Evolutionary conservation across 345 rosid species (phyloP), one percentile per base, ranked within the genome.

Genomic region (Clarkia xantiana): DNA sequence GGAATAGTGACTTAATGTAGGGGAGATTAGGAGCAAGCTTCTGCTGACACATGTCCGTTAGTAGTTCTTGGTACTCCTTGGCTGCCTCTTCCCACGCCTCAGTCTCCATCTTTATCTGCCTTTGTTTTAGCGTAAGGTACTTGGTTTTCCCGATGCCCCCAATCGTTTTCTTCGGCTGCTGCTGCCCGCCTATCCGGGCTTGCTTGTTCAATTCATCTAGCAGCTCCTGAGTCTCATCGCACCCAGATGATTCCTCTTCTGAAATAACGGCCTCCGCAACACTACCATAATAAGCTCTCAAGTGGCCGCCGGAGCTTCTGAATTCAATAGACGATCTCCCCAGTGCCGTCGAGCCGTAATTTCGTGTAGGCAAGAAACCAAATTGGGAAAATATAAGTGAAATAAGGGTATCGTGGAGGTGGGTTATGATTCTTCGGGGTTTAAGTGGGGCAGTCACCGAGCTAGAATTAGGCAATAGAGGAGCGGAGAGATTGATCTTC

Each of bases 21-120:
- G 98, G 98, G 62, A 91, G 65, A 64, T 81, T 91, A 0, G 98
- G 98, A 14, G 98, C 96, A 39, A 91, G 83, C 72, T 86, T 86
- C 63, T 91, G 89, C 78, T 80, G 78, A 42, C 98, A 91, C 94
- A 91, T 91, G 55, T 86, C 96, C 40, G 38, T 41, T n/a, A 91
- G 63, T 59, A 84, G 61, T 66, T 91, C 96, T 49, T 73, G 75
- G 45, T 86, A 91, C 71, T 91, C 98, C 65, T 64, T 75, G 0
- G 98, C 87, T 1, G 95, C 94, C 54, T 59, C 74, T 40, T 80
- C 90, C 96, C 98, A 91, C 8, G 90, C 96, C 63, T 91, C 90
- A 0, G 95, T 91, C 94, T 91, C 98, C 52, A 78, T 65, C 67
- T 79, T 84, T 13, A 81, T 52, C 43, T 91, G 98, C 62, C 94